Evolutionary conservation across 2,329 filamentous ascomycete genomes (phyloP), one percentile per base, ranked within the genome.

Genomic region (Helminthosporium solani): DNA sequence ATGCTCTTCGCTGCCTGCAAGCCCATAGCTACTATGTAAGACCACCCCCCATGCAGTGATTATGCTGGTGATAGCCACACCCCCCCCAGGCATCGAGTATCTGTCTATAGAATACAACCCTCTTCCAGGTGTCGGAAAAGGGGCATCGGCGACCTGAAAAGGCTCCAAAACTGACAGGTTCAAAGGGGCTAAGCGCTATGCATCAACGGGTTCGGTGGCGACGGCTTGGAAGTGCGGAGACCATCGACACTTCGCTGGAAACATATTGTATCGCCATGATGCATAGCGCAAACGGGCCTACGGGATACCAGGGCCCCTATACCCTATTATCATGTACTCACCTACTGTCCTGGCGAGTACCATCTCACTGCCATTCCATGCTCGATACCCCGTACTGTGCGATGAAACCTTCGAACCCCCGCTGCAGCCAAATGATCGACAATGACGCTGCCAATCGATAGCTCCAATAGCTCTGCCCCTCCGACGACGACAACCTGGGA

Each of bases 161-260:
- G n/a, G n/a, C n/a, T n/a, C n/a, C 14, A 77, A 58, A 18, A 72
- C 70, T 37, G 67, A 72, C 11, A 77, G 58, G 47, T 78, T 74
- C 11, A 76, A 63, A 2, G 67, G 65, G 2, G 74, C 75, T 15
- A 76, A 64, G 23, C 2, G 73, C 72, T 34, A 78, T 62, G 52
- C 71, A 74, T 42, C 54, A 7, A 76, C 63, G 1, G 66, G 58
- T 0, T 73, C 73, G 41, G 43, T 33, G 19, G 60, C 56, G n/a
- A 72, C 72, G 25, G 49, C 47, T 8, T 58, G 46, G 50, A 74
- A 74, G 3, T 64, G 67, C 14, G 44, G 27, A 43, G 68, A 61
- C 7, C 6, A 73, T 53, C 2, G 61, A 59, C 23, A 47, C 55
- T 43, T 68, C 70, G 52, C 57, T 4, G 65, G 56, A 19, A 73